These are phyloP conservation scores for Rhytidiadelphus loreus DNA, from an alignment of 225 moss, liverwort and hornwort species.

Conservation along the genomic window DNA sequence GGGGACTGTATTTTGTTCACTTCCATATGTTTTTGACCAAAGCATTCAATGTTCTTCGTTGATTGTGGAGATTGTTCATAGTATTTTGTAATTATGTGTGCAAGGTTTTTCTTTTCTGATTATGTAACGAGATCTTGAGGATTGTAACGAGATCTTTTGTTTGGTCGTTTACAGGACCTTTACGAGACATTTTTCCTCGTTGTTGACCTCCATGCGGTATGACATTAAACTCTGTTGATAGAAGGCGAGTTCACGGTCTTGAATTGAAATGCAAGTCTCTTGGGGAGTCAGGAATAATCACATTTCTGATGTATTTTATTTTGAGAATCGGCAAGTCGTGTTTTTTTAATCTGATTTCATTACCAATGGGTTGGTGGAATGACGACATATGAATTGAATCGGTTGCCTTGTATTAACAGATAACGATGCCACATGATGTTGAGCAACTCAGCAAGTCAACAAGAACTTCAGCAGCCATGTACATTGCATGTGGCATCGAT, in stretches of 20 bases:
- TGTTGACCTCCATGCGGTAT: conserved; percentile 97
- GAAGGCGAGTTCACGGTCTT: neutral
- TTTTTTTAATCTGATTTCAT: neutral
- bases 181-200: conserved; percentile 97
- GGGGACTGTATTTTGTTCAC: neutral
- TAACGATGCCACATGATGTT: conserved; percentile 83
- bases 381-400: neutral
- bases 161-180: conserved; percentile 46
- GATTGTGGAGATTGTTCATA: neutral
- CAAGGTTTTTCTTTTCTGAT: neutral
- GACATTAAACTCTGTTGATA: neutral
- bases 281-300: neutral
- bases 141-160: neutral
- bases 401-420: conserved; percentile 15
- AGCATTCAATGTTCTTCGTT: neutral
- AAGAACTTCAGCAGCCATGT: conserved; percentile 75
- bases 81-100: neutral
- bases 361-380: neutral
- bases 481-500: conserved; percentile 91
- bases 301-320: neutral
- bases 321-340: neutral
- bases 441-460: conserved; percentile 77
- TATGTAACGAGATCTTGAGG: too few relatives aligned
- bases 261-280: neutral
- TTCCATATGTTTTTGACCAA: neutral